A percentile compares a stretch with the other conserved stretches of the same genome.
Conservation (phyloP, 2,329 filamentous ascomycete species). For the Nothophoma quercina region DNA sequence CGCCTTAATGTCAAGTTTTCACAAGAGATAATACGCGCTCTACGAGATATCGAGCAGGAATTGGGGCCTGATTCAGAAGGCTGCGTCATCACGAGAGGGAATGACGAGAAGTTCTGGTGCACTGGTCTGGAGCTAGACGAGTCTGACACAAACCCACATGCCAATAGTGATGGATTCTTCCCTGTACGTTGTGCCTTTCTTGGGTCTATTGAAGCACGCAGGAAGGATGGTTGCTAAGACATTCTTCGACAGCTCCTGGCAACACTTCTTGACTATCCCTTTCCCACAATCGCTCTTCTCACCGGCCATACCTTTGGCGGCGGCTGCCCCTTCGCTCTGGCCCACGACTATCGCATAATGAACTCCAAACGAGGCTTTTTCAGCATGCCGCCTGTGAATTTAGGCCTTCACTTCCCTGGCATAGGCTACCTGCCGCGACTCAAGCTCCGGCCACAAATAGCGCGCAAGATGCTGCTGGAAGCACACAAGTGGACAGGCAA, state of each 20-base stretch:
- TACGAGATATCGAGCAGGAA: constrained; percentile 56
- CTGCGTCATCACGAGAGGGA: constrained; percentile 62
- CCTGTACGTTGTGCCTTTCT: constrained; percentile 43
- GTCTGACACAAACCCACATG: constrained; percentile 58
- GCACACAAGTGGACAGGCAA: constrained; percentile 63
- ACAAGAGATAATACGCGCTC: constrained; percentile 62
- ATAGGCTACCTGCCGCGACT: constrained; percentile 61
- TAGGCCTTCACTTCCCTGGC: constrained; percentile 64
- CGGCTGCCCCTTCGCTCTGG: constrained; percentile 56
- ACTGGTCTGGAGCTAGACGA: constrained; percentile 60
- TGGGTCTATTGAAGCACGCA: background rate
- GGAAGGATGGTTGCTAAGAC: background rate
- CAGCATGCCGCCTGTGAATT: constrained; percentile 59
- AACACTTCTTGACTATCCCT: constrained; percentile 59
- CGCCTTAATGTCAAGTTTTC: constrained; percentile 59
- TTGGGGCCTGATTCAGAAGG: constrained; percentile 59
- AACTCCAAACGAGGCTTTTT: constrained; percentile 43
- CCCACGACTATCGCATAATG: constrained; percentile 58
- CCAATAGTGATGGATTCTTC: constrained; percentile 65
- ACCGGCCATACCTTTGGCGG: constrained; percentile 61
- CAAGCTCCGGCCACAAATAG: constrained; percentile 60
- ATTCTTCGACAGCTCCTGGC: constrained; percentile 52
- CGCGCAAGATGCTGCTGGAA: constrained; percentile 64
- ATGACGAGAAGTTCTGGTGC: constrained; percentile 61
- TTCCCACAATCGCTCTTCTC: constrained; percentile 57